Evolutionary conservation across 2,329 filamentous ascomycete genomes (phyloP).

Genomic region (Incumbomyces delicatus): DNA sequence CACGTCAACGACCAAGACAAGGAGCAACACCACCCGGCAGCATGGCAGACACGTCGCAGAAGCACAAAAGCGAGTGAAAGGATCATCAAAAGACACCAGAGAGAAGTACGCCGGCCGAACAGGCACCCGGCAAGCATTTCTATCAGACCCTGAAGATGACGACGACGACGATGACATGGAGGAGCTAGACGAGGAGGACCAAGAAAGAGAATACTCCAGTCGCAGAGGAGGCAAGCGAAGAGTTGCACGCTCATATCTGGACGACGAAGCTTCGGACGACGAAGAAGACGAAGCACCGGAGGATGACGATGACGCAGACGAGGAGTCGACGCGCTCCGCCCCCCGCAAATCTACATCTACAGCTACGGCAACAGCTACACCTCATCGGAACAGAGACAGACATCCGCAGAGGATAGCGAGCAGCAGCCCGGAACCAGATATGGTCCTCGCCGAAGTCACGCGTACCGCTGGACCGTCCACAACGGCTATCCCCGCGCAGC

Average conservation of each 20-base stretch:
- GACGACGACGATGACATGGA: neutral
- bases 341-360: neutral
- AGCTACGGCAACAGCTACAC: slow-evolving; percentile 8
- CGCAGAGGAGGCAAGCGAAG: neutral
- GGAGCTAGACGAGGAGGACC: slow-evolving; percentile 1
- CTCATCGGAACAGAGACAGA: slow-evolving; percentile 33
- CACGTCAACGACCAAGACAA: slow-evolving; percentile 5
- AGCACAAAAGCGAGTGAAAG: neutral
- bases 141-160: neutral
- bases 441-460: slow-evolving; percentile 37
- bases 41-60: neutral
- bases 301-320: slow-evolving; percentile 5
- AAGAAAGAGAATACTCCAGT: neutral
- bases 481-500: slow-evolving; percentile 56
- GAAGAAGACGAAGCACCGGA: slow-evolving; percentile 3
- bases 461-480: neutral
- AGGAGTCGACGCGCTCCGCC: too few relatives aligned
- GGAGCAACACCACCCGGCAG: neutral
- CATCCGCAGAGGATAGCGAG: slow-evolving; percentile 29
- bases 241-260: slow-evolving; percentile 1
- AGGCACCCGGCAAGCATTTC: neutral
- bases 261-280: slow-evolving; percentile 5
- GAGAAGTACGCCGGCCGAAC: neutral
- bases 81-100: neutral
- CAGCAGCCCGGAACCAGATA: slow-evolving; percentile 32